Evolutionary conservation across 352 stramenopile genomes (phyloP).

Genomic region (Pythium brachiatum): DNA sequence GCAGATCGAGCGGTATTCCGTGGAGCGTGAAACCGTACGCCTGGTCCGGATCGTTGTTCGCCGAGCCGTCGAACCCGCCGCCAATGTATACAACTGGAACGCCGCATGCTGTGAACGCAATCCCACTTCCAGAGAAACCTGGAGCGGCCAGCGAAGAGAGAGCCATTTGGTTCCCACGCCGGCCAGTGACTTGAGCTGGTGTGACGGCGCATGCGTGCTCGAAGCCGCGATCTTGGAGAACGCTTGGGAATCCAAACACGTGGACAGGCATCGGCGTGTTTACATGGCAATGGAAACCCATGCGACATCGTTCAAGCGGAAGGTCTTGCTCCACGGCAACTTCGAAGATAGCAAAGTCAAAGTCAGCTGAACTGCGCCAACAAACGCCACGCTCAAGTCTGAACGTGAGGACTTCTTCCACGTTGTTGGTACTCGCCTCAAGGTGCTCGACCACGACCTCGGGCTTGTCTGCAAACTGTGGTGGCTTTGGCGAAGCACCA

Average conservation of each 20-base stretch:
- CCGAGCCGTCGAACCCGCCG: not conserved
- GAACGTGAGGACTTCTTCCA: constrained; percentile 26
- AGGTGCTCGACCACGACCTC: constrained; percentile 6
- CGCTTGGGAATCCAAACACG: constrained; percentile 25
- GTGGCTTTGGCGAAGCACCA: constrained; percentile 1
- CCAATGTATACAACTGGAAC: not conserved
- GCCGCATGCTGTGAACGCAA: not conserved
- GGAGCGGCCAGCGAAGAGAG: constrained; percentile 5
- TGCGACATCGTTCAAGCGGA: constrained; percentile 4
- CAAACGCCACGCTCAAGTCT: constrained; percentile 26
- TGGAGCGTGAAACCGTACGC: not conserved
- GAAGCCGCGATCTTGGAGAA: constrained; percentile 2
- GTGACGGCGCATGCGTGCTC: constrained; percentile 25
- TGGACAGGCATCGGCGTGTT: constrained; percentile 17
- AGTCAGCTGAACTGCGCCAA: constrained; percentile 30
- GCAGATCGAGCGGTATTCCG: not conserved
- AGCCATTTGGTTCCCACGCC: constrained; percentile 30
- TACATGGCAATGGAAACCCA: not conserved
- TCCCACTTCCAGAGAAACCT: not conserved
- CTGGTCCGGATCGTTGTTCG: not conserved
- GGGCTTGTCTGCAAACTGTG: not conserved
- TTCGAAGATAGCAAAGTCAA: constrained; percentile 39
- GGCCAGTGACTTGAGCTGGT: constrained; percentile 28
- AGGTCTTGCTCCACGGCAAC: constrained; percentile 23
- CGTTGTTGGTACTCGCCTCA: not conserved